Evolutionary conservation across 192 early-diverging fungal species (phyloP), one percentile per base, ranked within the genome.

Genomic region (Haplosporangium gracile): DNA sequence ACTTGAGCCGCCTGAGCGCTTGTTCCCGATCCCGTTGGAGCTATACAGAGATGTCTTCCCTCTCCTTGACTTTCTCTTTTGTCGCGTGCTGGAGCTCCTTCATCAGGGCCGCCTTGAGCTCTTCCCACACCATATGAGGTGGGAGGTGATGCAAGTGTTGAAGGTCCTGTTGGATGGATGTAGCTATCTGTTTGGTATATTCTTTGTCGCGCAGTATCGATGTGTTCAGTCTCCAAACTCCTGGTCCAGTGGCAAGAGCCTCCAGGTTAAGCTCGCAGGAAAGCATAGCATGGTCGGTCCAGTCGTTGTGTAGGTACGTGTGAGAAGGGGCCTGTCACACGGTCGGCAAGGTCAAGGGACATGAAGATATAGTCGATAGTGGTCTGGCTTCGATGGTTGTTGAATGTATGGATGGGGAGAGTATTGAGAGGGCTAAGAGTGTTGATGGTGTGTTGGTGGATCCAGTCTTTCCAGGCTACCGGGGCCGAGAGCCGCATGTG

Each of bases 261-360:
- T 68, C 29, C 1, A 70, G 76, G 1, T 68, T 24, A 0, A 77
- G 29, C 42, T 70, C 68, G 22, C 63, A 77, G 18, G 76, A 70
- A 1, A 77, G 42, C 45, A 70, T 77, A 0, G 76, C 13, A 29
- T 77, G 76, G 20, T 77, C 76, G 6, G 45, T 77, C 76, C 76
- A 70, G 18, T 53, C 18, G 20, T 42, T 70, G 34, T 38, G 10
- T 7, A 40, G 0, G 38, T 40, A 40, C 8, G 69, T 40, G 38
- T 42, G 38, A 13, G 38, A 40, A 0, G 69, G 69, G 7, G 38
- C 69, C 69, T n/a, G 38, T n/a, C 24, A 42, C 24, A 22, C 24
- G 15, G 5, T 42, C 34, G 0, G 68, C 68, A 11, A 69, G 69
- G 2, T 2, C 34, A 2, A 20, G 34, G 0, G 38, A 70, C 39